These are phyloP conservation scores for Apostasia ramifera DNA, from an alignment of 106 monocot species.

Conservation along the genomic window DNA sequence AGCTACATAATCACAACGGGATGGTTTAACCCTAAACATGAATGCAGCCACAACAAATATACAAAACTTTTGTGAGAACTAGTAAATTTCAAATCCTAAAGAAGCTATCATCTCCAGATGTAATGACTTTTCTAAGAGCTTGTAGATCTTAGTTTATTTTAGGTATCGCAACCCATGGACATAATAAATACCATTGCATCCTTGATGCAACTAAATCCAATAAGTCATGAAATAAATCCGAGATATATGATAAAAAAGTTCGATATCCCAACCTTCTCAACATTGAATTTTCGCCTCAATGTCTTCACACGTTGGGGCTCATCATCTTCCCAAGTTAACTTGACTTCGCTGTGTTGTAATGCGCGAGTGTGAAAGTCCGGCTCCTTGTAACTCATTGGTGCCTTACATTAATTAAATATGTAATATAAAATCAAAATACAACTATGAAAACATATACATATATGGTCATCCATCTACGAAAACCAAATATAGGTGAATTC, in stretches of 20 bases:
- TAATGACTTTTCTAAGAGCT: no score
- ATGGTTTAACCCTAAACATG: no score
- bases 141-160: no score
- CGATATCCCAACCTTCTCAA: conserved; percentile 43
- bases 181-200: no score
- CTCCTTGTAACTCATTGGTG: conserved; percentile 57
- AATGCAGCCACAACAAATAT: no score
- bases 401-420: conserved; percentile 21
- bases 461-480: background rate
- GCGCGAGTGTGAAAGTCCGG: conserved; percentile 73
- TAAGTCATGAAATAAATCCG: no score
- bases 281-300: conserved; percentile 67
- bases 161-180: no score
- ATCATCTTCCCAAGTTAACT: conserved; percentile 89
- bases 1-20: no score
- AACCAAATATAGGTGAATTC: background rate
- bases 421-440: background rate
- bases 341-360: conserved; percentile 82
- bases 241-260: background rate
- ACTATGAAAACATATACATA: background rate
- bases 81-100: no score
- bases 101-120: no score
- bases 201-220: no score
- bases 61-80: no score
- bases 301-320: conserved; percentile 65